Evolutionary conservation across 106 monocot species (phyloP).

Genomic region (Ottelia alismoides): DNA sequence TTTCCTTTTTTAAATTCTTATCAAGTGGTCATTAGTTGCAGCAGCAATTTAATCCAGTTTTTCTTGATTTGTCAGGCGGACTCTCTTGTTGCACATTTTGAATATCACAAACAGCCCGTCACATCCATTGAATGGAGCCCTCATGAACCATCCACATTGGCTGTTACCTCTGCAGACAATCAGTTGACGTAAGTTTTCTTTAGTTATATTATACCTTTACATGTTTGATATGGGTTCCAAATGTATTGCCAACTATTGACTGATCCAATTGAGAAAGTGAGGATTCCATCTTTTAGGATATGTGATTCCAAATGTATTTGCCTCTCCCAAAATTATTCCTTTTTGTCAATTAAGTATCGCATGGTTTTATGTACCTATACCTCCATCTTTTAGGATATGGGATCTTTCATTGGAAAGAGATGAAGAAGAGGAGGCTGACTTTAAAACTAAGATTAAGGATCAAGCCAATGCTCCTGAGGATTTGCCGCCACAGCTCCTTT

Average conservation of each 20-base stretch:
- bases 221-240: too few species aligned
- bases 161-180: slow-evolving; percentile 75
- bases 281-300: too few species aligned
- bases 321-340: too few species aligned
- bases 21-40: too few species aligned
- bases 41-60: too few species aligned
- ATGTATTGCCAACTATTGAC: too few species aligned
- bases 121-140: slow-evolving; percentile 93
- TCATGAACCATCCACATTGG: slow-evolving; percentile 76
- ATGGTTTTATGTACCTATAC: too few species aligned
- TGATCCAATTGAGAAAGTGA: too few species aligned
- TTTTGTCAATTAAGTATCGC: too few species aligned
- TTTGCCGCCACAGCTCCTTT: slow-evolving; percentile 82
- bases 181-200: slow-evolving; percentile 56
- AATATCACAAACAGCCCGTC: slow-evolving; percentile 70
- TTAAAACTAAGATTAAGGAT: slow-evolving; percentile 61
- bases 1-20: too few species aligned
- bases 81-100: slow-evolving; percentile 69
- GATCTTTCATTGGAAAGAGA: slow-evolving; percentile 82
- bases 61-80: slow-evolving; percentile 31
- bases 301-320: too few species aligned
- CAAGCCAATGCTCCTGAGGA: slow-evolving; percentile 67
- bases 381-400: slow-evolving; percentile 60
- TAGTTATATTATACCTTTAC: too few species aligned
- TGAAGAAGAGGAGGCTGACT: slow-evolving; percentile 85